A percentile compares a stretch with the other conserved stretches of the same genome.
These are phyloP conservation scores for Suhomyces prunicola DNA, from an alignment of 805 yeast species.

Conservation along the genomic window DNA sequence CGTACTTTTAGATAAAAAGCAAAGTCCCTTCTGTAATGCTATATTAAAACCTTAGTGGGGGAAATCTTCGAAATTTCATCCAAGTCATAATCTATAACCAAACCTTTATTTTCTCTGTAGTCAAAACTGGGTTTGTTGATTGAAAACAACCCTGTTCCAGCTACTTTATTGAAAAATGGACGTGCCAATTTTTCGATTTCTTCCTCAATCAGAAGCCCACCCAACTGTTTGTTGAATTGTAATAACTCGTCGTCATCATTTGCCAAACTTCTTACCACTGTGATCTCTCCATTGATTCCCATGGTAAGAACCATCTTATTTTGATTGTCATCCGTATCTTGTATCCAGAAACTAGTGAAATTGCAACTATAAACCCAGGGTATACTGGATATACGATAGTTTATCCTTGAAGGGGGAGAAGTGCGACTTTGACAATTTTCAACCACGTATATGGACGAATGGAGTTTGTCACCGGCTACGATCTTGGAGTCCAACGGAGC, in stretches of 20 bases:
- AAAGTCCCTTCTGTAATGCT: not conserved
- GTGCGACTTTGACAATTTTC: conserved; percentile 10
- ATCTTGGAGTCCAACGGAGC: conserved; percentile 19
- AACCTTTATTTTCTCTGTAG: conserved; percentile 19
- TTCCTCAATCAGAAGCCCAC: conserved; percentile 10
- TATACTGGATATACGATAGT: conserved; percentile 24
- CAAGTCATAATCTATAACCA: conserved; percentile 35
- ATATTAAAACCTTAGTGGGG: conserved; percentile 1
- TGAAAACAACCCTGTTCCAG: conserved; percentile 39
- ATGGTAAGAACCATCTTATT: conserved; percentile 20
- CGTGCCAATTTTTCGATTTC: conserved; percentile 22
- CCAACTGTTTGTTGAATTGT: conserved; percentile 12
- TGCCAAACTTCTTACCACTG: conserved; percentile 14
- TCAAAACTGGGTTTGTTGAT: conserved; percentile 36
- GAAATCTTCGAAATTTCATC: conserved; percentile 18
- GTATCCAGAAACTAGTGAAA: conserved; percentile 21
- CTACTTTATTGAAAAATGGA: conserved; percentile 35
- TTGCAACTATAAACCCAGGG: conserved; percentile 30
- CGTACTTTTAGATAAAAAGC: not conserved
- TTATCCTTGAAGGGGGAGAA: not conserved
- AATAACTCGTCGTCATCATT: conserved; percentile 13
- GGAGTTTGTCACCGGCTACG: conserved; percentile 34
- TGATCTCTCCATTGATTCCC: conserved; percentile 39
- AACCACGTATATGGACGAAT: conserved; percentile 29
- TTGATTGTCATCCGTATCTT: not conserved